Conservation (phyloP, 306 rosid species). For the Pueraria montana region DNA sequence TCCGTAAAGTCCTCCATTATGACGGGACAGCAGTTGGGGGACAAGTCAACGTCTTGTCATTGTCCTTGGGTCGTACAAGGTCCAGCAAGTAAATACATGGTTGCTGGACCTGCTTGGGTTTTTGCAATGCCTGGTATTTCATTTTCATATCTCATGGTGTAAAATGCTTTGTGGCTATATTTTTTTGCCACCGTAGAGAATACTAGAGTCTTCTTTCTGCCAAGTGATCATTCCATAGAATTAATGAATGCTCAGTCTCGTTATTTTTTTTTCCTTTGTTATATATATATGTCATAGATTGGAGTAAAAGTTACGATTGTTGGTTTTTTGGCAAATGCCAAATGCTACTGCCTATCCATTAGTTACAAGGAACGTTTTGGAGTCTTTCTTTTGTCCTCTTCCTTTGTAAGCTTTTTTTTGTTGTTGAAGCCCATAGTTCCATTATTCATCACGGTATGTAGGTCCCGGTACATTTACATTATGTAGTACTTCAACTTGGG, state of each 20-base stretch:
- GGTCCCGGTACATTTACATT: background rate
- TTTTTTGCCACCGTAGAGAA: constrained; percentile 51
- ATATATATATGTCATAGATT: constrained; percentile 39
- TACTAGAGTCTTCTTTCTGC: constrained; percentile 47
- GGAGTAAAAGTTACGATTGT: constrained; percentile 45
- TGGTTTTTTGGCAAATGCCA: constrained; percentile 59
- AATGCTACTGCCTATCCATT: constrained; percentile 43
- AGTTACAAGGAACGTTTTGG: constrained; percentile 44
- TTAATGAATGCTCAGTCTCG: constrained; percentile 48
- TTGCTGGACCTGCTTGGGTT: constrained; percentile 52
- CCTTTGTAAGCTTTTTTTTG: constrained; percentile 42
- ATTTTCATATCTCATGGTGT: constrained; percentile 47
- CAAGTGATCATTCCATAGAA: constrained; percentile 49
- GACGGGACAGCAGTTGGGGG: constrained; percentile 51
- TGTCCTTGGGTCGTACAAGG: constrained; percentile 49
- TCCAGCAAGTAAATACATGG: constrained; percentile 55
- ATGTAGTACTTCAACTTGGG: constrained; percentile 26
- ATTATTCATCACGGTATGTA: constrained; percentile 32
- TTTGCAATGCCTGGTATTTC: constrained; percentile 58
- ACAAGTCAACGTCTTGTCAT: constrained; percentile 51
- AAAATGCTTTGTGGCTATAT: constrained; percentile 49
- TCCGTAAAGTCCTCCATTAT: constrained; percentile 38
- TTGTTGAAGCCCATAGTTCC: constrained; percentile 25
- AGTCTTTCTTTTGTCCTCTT: constrained; percentile 44
- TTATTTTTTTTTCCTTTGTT: constrained; percentile 25